Evolutionary conservation across 495 filamentous ascomycete genomes (phyloP), one percentile per base, ranked within the genome.

Genomic region (Penicillium herquei): DNA sequence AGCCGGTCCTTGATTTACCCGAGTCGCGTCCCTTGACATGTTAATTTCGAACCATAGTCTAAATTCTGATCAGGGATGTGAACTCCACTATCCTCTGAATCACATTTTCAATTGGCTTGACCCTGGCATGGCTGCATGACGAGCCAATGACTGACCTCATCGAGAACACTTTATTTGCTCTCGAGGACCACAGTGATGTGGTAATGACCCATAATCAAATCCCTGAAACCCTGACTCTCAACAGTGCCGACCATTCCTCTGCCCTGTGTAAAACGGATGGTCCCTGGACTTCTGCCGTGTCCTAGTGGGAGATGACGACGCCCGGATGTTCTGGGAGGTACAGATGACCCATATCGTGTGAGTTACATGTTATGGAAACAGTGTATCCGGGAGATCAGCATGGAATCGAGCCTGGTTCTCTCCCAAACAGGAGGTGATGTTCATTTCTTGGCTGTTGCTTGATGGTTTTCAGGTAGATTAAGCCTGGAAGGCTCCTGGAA

Each of bases 1-100:
- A 51, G 35, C 21, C 59, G 59, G 59, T 18, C 34, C 10, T 51
- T 13, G 46, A 26, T 54, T 62, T 62, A 62, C 9, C 59, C 59
- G 59, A 12, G 12, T 43, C n/a, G 21, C 44, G 30, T n/a, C 41
- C 45, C 35, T 33, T 7, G n/a, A n/a, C 41, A 16, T 26, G 21
- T 26, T 26, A 43, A 37, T 26, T 39, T 49, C 6, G 21, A 58
- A 37, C 17, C 17, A 40, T n/a, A 42, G 17, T 50, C 16, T 39
- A 35, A 56, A 39, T 34, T 21, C 46, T 37, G 21, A 35, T 48
- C 12, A 48, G 6, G 14, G 7, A 48, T 30, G 12, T 14, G n/a
- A 13, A 32, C 45, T 48, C 30, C 30, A 32, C 45, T 48, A 17
- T n/a, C 0, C 12, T 12, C 30, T 18, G 14, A 2, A 26, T 26